Evolutionary conservation across 805 yeast genomes (phyloP).

Genomic region (Saccharomycopsis oosterbeekiorum): DNA sequence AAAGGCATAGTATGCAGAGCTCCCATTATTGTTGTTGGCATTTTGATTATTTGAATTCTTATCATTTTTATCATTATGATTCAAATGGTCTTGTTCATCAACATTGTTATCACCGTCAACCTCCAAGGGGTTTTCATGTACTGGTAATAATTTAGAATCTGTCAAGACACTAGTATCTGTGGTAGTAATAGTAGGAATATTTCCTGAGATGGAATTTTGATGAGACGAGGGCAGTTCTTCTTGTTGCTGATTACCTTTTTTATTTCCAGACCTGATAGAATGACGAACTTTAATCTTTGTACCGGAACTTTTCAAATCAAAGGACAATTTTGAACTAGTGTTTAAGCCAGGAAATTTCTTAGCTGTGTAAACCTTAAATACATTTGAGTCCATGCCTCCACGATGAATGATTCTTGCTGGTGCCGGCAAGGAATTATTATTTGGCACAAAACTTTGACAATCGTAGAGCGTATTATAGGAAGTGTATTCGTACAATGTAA

Average conservation of each 20-base stretch:
- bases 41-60: background rate
- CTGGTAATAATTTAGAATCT: background rate
- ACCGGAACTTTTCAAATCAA: slow-evolving; percentile 18
- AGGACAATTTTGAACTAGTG: slow-evolving; percentile 26
- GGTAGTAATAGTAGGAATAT: background rate
- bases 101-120: background rate
- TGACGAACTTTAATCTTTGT: slow-evolving; percentile 18
- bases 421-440: background rate
- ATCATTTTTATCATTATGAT: background rate
- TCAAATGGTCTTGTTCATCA: background rate
- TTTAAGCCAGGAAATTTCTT: slow-evolving; percentile 37
- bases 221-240: background rate
- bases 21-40: background rate
- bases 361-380: slow-evolving; percentile 32
- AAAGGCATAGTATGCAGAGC: background rate
- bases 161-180: background rate
- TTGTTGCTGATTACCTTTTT: background rate
- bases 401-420: slow-evolving; percentile 16
- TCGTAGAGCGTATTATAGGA: slow-evolving; percentile 5
- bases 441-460: slow-evolving; percentile 3
- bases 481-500: slow-evolving; percentile 15
- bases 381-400: slow-evolving; percentile 25
- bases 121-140: background rate
- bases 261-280: slow-evolving; percentile 37
- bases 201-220: background rate